These are phyloP conservation scores for Spathaspora sp. DNA, from an alignment of 1,139 yeast genomes.

Conservation along the genomic window DNA sequence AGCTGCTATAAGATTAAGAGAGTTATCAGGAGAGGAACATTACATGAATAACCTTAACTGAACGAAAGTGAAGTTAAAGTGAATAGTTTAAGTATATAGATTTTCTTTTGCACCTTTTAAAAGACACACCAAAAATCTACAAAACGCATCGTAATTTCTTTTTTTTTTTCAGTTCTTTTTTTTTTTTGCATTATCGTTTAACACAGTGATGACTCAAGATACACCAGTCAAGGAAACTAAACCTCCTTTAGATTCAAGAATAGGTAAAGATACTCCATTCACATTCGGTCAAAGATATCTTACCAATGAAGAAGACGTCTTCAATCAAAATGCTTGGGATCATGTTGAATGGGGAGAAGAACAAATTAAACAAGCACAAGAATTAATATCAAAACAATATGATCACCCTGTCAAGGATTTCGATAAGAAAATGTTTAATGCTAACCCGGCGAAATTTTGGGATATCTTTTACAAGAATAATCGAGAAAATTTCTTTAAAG, in stretches of 20 bases:
- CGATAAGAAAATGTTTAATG: conserved; percentile 75
- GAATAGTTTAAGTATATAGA: not conserved
- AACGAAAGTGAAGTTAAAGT: too few relatives aligned
- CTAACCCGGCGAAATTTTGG: conserved; percentile 94
- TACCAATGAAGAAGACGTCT: conserved; percentile 74
- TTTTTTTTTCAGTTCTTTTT: conserved; percentile 4
- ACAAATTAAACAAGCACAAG: conserved; percentile 74
- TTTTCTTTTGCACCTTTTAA: too few relatives aligned
- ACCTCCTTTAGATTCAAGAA: conserved; percentile 50
- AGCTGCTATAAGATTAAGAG: conserved; percentile 61
- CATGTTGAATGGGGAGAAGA: conserved; percentile 98
- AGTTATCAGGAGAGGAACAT: conserved; percentile 41
- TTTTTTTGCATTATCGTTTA: conserved; percentile 5
- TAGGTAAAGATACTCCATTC: conserved; percentile 88
- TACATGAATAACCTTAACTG: conserved; percentile 27
- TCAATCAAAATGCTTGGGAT: conserved; percentile 96
- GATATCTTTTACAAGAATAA: conserved; percentile 90
- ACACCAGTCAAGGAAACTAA: conserved; percentile 16
- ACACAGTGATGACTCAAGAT: conserved; percentile 8
- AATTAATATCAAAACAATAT: conserved; percentile 70
- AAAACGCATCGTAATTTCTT: conserved; percentile 2
- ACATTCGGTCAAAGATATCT: conserved; percentile 86
- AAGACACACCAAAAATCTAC: not conserved
- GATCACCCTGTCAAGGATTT: conserved; percentile 83
- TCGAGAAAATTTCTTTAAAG: conserved; percentile 91